Evolutionary conservation across 352 stramenopile species (phyloP).

Genomic region (Pythium scleroteichum): DNA sequence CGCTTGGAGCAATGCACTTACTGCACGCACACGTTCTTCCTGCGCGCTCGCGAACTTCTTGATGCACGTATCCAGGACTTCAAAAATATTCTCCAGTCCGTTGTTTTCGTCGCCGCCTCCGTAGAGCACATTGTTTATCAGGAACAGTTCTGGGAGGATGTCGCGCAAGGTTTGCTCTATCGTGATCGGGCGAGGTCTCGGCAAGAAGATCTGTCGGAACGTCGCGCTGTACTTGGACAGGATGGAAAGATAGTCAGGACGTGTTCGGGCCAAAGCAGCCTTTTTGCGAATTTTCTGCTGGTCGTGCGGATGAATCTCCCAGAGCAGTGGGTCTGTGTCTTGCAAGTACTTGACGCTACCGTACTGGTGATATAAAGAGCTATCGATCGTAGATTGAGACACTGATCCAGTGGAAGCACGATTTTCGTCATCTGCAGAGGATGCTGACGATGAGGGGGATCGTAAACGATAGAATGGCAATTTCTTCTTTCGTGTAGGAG

Average conservation of each 20-base stretch:
- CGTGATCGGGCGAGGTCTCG: conserved; percentile 64
- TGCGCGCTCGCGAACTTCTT: conserved; percentile 63
- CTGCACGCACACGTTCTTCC: conserved; percentile 63
- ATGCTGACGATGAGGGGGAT: conserved; percentile 44
- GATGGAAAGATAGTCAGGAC: conserved; percentile 65
- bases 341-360: conserved; percentile 78
- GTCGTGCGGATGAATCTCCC: conserved; percentile 82
- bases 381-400: conserved; percentile 24
- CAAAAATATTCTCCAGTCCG: conserved; percentile 77
- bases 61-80: conserved; percentile 72
- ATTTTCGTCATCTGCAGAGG: conserved; percentile 40
- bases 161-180: conserved; percentile 80
- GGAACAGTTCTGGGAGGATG: conserved; percentile 71
- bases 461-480: conserved; percentile 64
- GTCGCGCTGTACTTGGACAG: conserved; percentile 61
- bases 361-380: conserved; percentile 56
- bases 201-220: conserved; percentile 73
- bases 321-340: conserved; percentile 79
- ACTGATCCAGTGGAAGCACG: conserved; percentile 19
- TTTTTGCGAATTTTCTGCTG: conserved; percentile 75
- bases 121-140: conserved; percentile 82
- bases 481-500: conserved; percentile 37
- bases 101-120: conserved; percentile 64
- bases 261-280: conserved; percentile 47
- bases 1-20: conserved; percentile 71